phyloP scores from a whole-genome alignment of 176 grass and related monocot genomes.

The Eremochloa ophiuroides region DNA sequence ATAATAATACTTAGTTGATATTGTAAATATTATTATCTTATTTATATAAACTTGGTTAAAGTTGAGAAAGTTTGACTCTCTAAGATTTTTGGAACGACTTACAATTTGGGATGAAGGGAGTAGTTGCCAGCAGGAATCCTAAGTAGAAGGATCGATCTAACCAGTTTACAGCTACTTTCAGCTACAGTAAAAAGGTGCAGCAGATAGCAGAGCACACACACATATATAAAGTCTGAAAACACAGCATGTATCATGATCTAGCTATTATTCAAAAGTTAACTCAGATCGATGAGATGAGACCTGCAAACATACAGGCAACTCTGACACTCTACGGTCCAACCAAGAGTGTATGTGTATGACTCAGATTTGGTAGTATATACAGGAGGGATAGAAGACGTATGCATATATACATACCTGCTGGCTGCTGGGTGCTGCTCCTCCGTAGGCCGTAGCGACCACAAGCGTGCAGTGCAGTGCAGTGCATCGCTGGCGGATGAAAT shows the following conservation, averaged over 20 bases:
- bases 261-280: neutral
- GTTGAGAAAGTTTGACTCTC: too few species aligned
- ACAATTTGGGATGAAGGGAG: too few species aligned
- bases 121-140: slow-evolving; percentile 30
- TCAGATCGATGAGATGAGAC: neutral
- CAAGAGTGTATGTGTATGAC: slow-evolving; percentile 16
- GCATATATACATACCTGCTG: slow-evolving; percentile 13
- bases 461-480: neutral
- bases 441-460: neutral
- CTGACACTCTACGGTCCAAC: slow-evolving; percentile 11
- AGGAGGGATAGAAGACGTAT: neutral
- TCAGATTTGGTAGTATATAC: slow-evolving; percentile 9
- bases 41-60: too few species aligned
- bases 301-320: too few species aligned
- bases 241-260: neutral
- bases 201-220: neutral
- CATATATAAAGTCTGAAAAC: neutral
- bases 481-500: neutral
- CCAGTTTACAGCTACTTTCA: slow-evolving; percentile 17
- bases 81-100: too few species aligned
- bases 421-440: neutral
- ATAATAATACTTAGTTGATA: too few species aligned
- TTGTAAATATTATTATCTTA: too few species aligned
- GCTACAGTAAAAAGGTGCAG: slow-evolving; percentile 1
- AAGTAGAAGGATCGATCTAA: slow-evolving; percentile 27